Evolutionary conservation across 345 rosid genomes (phyloP), one percentile per base, ranked within the genome.

Genomic region (Sisymbrium irio): DNA sequence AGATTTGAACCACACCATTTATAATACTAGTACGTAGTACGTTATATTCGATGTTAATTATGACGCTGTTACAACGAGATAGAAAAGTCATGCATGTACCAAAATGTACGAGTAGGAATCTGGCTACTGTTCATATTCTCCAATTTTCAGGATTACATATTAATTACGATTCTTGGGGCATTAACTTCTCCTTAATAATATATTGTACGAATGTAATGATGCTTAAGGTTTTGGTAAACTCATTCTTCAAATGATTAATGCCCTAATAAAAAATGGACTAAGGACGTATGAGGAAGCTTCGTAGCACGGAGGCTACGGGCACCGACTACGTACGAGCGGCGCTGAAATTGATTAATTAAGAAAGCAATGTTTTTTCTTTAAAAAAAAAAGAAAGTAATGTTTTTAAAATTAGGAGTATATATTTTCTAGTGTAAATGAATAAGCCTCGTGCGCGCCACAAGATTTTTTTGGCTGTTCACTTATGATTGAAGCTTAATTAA

Each of bases 281-380:
- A 54, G 51, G 17, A 66, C 51, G 53, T 39, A 57, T 22, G 51
- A 75, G 61, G 86, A 83, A 79, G 77, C 78, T 86, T 83, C 87
- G 62, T 72, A 54, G 39, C 65, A 59, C n/a, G 69, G 33, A 70
- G 77, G 71, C 75, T 72, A 79, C 50, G 55, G 84, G 75, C 85
- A 78, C 89, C 89, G 85, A 77, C 86, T 77, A 60, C 71, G 75
- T 78, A 75, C 66, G 53, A 55, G 45, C 79, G 79, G 76, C 79
- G 76, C 71, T 54, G 11, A 57, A 49, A 36, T 46, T 65, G 27
- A 58, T 57, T 47, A 30, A 18, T 57, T 49, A 39, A 15, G 50
- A 58, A 67, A 40, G 54, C 5, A 37, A 49, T 35, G 54, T 51
- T 51, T 40, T 55, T 36, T 15, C n/a, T n/a, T n/a, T n/a, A n/a